Percentiles rank a stretch among this genome's conserved stretches.
phyloP scores from a whole-genome alignment of 1,139 yeast species.

The Sugiyamaella japonica region DNA sequence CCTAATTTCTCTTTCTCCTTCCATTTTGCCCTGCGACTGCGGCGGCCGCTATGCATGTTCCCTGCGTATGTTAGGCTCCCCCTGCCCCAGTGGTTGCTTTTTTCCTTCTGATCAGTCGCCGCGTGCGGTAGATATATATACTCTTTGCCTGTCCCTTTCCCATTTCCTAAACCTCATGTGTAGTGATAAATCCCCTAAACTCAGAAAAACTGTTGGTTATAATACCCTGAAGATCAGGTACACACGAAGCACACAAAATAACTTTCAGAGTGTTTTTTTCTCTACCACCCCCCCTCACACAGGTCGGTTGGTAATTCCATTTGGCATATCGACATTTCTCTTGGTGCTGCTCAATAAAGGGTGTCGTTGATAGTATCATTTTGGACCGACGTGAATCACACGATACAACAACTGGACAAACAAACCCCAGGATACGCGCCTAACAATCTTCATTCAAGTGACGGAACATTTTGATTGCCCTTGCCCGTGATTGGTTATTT shows the following conservation, averaged over 20 bases:
- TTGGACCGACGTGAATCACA: no score
- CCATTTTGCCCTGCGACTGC: no score
- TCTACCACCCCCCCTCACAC: background rate
- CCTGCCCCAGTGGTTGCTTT: background rate
- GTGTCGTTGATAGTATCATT: no score
- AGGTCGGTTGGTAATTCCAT: background rate
- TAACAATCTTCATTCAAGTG: no score
- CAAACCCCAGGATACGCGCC: no score
- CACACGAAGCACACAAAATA: slow-evolving; percentile 11
- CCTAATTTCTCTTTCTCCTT: no score
- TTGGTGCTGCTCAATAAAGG: no score
- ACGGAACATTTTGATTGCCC: no score
- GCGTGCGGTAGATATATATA: slow-evolving; percentile 4
- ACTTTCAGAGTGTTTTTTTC: background rate
- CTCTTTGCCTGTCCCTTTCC: background rate
- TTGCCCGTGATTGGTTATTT: no score
- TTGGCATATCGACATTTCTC: no score
- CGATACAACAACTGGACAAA: no score
- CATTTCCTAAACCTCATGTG: background rate
- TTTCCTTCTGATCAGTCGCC: background rate
- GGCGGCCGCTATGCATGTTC: no score
- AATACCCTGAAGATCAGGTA: slow-evolving; percentile 18
- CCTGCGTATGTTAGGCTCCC: background rate
- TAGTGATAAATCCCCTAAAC: slow-evolving; percentile 7
- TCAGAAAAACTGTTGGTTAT: slow-evolving; percentile 5